Evolutionary conservation across 1,139 yeast species (phyloP), one percentile per base, ranked within the genome.

Genomic region (Suhomyces panamericanus): DNA sequence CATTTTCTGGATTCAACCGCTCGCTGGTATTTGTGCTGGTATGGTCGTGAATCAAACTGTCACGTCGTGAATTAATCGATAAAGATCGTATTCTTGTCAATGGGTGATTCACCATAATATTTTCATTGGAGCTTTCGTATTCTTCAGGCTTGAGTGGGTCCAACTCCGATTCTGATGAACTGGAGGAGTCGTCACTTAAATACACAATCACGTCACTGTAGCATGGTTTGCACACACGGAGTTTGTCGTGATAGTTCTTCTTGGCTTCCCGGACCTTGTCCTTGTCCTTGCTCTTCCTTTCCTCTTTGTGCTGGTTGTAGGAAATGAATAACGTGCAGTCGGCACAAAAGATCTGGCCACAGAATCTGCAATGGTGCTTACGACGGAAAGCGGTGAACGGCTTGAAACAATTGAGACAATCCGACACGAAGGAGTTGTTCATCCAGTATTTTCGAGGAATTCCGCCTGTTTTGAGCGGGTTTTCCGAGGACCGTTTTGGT

Each of bases 321-420:
- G 89, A 78, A 11, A 90, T 81, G 52, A 89, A 77, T 3, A 80
- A 68, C 0, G 97, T 90, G 63, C 99, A 93, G n/a, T 78, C 77
- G 28, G 88, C 78, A 63, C 99, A 93, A 59, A 90, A 93, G 35
- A 93, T 93, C 62, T 91, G 97, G 2, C 98, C 98, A 66, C 99
- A 93, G 41, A 91, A 83, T 41, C 99, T 72, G 59, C 99, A 93
- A 63, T 93, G 99, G 62, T 93, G 99, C 54, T 88, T 87, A 53
- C 99, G 74, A 59, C 97, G 70, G 65, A 91, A 93, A 0, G 84
- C 80, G 0, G 87, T 80, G 59, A 88, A 88, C 0, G 82, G 78
- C 46, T 81, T 77, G 42, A 85, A 85, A 58, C 96, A 88, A 31
- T 83, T 77, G 50, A 87, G 82, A 58, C 96, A 88, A 50, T 87